Evolutionary conservation across 441 rosid genomes (phyloP), one percentile per base, ranked within the genome.

Genomic region (Populus tomentosa): DNA sequence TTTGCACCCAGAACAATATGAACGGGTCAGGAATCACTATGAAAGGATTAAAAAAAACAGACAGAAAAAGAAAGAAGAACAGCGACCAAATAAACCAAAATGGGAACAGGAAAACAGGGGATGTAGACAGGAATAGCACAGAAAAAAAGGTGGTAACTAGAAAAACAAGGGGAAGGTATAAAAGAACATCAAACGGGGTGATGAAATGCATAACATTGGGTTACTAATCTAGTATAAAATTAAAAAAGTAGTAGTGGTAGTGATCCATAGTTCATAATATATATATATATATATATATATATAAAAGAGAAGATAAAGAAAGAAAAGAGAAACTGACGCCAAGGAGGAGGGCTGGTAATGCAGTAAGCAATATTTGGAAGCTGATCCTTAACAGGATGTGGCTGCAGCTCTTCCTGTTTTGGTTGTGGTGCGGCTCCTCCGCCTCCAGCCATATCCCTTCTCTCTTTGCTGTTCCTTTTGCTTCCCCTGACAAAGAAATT

Each of bases 301-400:
- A 8, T 11, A 59, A 0, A 40, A 20, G 64, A 10, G 28, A 38
- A 23, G 50, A 21, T 21, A 59, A 75, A n/a, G 35, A 50, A 75
- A 78, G 30, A 20, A 68, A 33, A 2, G 42, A 67, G 21, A 53
- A 89, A 88, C 98, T 93, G 72, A 94, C 99, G 98, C 98, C 97
- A 97, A 78, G 97, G 98, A 84, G 99, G 99, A 76, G 98, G 98
- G 69, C 99, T 97, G 20, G 98, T 88, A 67, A 97, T 92, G 85
- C 99, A 97, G 71, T 85, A 97, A 82, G 92, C 82, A 80, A 97
- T 87, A 79, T 86, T 85, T 32, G 95, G 97, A 63, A 97, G 95
- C 90, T 93, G 99, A 80, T 93, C 98, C 84, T 91, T 97, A 3
- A 88, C 80, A 35, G 94, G 98, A 80, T 97, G 99, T 65, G 98